Evolutionary conservation across 768 basidiomycete species (phyloP).

Genomic region (Termitomyces sp.): DNA sequence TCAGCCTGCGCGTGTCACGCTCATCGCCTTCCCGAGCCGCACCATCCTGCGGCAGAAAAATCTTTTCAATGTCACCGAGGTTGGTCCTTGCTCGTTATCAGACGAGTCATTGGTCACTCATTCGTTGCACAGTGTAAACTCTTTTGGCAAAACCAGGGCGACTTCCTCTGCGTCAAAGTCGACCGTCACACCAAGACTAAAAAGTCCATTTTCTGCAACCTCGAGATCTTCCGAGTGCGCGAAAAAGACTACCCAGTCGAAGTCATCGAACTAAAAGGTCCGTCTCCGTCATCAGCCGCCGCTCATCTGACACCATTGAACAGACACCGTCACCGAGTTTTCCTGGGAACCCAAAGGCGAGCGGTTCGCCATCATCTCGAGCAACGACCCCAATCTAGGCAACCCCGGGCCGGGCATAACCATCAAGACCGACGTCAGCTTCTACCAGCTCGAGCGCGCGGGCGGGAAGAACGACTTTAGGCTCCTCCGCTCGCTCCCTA

Average conservation of each 20-base stretch:
- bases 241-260: conserved; percentile 98
- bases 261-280: conserved; percentile 95
- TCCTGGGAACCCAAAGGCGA: conserved; percentile 99
- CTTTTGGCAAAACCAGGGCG: conserved; percentile 97
- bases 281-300: neutral
- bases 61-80: conserved; percentile 96
- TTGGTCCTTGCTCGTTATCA: conserved; percentile 28
- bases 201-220: conserved; percentile 96
- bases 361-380: conserved; percentile 93
- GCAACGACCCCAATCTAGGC: conserved; percentile 88
- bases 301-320: conserved; percentile 1
- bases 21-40: conserved; percentile 85
- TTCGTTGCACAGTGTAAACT: conserved; percentile 74
- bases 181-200: conserved; percentile 98
- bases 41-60: conserved; percentile 89
- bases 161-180: conserved; percentile 98
- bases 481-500: conserved; percentile 72
- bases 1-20: conserved; percentile 94
- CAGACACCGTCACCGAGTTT: conserved; percentile 93
- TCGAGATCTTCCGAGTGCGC: conserved; percentile 95
- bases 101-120: conserved; percentile 1
- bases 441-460: conserved; percentile 88
- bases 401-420: conserved; percentile 87
- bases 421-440: conserved; percentile 94
- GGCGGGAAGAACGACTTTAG: conserved; percentile 93